Evolutionary conservation across 805 yeast species (phyloP), one percentile per base, ranked within the genome.

Genomic region (Candida krabiensis): DNA sequence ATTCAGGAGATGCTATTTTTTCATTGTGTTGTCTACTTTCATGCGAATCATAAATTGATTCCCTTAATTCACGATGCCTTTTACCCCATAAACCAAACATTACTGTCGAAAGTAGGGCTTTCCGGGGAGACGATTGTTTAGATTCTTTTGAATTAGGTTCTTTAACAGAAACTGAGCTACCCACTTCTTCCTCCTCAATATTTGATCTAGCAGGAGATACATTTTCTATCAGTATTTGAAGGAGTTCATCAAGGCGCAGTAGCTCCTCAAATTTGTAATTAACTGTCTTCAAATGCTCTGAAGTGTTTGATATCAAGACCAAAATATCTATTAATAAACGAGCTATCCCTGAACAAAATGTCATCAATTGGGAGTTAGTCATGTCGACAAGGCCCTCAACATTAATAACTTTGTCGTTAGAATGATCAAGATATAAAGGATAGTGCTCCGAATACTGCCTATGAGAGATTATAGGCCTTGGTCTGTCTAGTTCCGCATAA

Each of bases 321-420:
- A 50, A 26, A 5, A 58, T 12, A 33, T 58, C 43, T 8, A 53
- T 22, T 2, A 54, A 25, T 21, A 56, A 26, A 28, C 56, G 35
- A 3, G 55, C 47, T 14, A 58, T 26, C 9, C 49, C 52, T 6
- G 33, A 28, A 28, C 54, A 33, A 12, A 56, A 40, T 8, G 34
- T 16, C 8, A 26, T 40, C 30, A 58, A 32, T 31, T 53, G 50
- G 8, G 27, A 28, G 17, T 45, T 47, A 6, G 43, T 40, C 18
- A 52, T 28, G 18, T 54, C 58, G 2, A 41, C 14, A 5, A 57
- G 27, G 23, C 46, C 26, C 14, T 34, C 43, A 1, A 41, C 27
- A 2, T 18, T 18, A 8, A 38, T 36, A 11, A 30, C 9, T 14
- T 44, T 40, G 8, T 34, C 47, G 13, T 44, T 29, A 8, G 38